Percentiles rank a stretch among this genome's conserved stretches.
phyloP scores from a whole-genome alignment of 768 basidiomycete species.

The Hericium erinaceus region DNA sequence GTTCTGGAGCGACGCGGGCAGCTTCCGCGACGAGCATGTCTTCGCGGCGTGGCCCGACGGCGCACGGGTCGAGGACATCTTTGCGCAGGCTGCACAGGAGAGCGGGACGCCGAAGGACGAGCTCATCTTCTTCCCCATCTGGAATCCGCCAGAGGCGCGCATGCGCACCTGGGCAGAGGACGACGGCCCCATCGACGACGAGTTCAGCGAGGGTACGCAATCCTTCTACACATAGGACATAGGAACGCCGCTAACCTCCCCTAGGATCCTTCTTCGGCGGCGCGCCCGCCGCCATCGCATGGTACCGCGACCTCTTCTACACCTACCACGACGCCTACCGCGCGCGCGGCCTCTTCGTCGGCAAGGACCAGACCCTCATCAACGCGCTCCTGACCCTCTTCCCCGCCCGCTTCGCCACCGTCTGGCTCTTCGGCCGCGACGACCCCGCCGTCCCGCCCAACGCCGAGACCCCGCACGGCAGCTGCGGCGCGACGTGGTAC shows the following conservation, averaged over 20 bases:
- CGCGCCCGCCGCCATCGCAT: constrained; percentile 30
- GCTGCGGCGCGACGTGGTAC: constrained; percentile 35
- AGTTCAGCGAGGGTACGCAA: constrained; percentile 38
- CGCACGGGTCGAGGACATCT: constrained; percentile 30
- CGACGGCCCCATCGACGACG: constrained; percentile 37
- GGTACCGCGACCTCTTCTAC: constrained; percentile 39
- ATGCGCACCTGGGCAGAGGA: constrained; percentile 32
- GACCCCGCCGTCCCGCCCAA: constrained; percentile 11
- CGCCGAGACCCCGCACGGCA: constrained; percentile 25
- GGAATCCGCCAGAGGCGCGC: constrained; percentile 23
- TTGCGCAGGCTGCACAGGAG: constrained; percentile 24
- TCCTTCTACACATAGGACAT: too few species aligned
- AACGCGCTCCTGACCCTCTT: constrained; percentile 37
- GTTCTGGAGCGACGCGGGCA: constrained; percentile 52
- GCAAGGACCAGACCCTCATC: constrained; percentile 49
- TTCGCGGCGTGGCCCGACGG: constrained; percentile 42
- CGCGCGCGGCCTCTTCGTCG: constrained; percentile 37
- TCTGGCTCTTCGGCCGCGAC: constrained; percentile 26
- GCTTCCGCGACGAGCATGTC: constrained; percentile 35
- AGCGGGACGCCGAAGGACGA: constrained; percentile 29
- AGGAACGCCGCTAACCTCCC: too few species aligned
- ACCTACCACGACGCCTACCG: constrained; percentile 44
- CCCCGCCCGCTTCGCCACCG: constrained; percentile 35
- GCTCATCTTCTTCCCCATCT: constrained; percentile 40
- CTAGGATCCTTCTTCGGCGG: constrained; percentile 55